Conservation (phyloP, 2,329 filamentous ascomycete species). For the Fusarium caatingaense region DNA sequence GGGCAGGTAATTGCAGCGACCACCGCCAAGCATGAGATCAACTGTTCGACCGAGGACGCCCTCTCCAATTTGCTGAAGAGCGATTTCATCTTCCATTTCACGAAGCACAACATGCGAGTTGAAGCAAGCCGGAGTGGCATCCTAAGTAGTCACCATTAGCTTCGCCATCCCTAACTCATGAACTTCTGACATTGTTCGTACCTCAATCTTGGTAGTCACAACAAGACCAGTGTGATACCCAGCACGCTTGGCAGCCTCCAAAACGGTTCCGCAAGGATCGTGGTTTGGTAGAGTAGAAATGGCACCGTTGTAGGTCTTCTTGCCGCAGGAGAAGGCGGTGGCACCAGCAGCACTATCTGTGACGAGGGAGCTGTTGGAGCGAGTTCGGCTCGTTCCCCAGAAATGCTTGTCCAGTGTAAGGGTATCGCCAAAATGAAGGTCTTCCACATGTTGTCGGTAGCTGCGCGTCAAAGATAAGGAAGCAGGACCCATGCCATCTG, state of each 20-base stretch:
- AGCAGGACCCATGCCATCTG: slow-evolving; percentile 97
- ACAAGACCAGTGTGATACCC: slow-evolving; percentile 95
- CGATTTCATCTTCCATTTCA: slow-evolving; percentile 88
- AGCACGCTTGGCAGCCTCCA: slow-evolving; percentile 92
- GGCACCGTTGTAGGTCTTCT: slow-evolving; percentile 96
- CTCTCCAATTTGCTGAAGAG: slow-evolving; percentile 89
- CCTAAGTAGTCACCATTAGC: slow-evolving; percentile 69
- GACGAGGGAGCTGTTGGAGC: slow-evolving; percentile 84
- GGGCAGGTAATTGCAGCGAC: slow-evolving; percentile 90
- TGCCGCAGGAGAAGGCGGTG: slow-evolving; percentile 92
- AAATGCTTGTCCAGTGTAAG: slow-evolving; percentile 88
- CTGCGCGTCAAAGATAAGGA: slow-evolving; percentile 87
- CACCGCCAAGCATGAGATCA: slow-evolving; percentile 92
- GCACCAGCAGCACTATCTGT: slow-evolving; percentile 98
- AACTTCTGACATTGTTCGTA: background rate
- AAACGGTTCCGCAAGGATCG: slow-evolving; percentile 87
- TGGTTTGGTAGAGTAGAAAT: slow-evolving; percentile 90
- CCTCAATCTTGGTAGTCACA: slow-evolving; percentile 76
- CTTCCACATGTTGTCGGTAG: slow-evolving; percentile 82
- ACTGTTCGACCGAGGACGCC: slow-evolving; percentile 88
- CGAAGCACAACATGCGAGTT: slow-evolving; percentile 86
- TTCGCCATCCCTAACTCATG: background rate
- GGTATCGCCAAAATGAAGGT: slow-evolving; percentile 78
- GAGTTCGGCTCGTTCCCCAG: slow-evolving; percentile 88
- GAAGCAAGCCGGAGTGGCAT: slow-evolving; percentile 96